A percentile compares a stretch with the other conserved stretches of the same genome.
phyloP scores from a whole-genome alignment of 495 filamentous ascomycete species.

The Xylaria acuta region DNA sequence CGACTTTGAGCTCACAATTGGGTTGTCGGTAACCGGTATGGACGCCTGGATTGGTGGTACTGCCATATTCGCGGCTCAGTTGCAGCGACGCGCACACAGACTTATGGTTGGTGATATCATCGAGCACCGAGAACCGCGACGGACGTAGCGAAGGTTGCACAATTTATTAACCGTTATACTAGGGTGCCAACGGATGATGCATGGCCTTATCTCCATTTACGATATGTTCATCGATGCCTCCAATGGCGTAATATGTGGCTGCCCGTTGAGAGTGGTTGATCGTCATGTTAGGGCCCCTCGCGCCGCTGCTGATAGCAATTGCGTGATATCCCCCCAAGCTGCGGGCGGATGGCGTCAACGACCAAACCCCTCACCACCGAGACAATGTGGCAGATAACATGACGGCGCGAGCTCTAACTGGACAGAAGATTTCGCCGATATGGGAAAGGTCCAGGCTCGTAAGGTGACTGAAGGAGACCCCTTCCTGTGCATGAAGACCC shows the following conservation, averaged over 20 bases:
- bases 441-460: background rate
- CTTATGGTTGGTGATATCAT: background rate
- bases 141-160: slow-evolving; percentile 5
- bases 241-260: slow-evolving; percentile 26
- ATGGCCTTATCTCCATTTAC: slow-evolving; percentile 9
- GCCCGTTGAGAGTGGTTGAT: slow-evolving; percentile 21
- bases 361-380: slow-evolving; percentile 19
- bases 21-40: slow-evolving; percentile 4
- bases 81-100: background rate
- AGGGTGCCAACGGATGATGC: background rate
- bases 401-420: background rate
- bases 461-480: background rate
- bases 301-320: slow-evolving; percentile 7
- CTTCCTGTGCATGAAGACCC: slow-evolving; percentile 1
- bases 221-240: slow-evolving; percentile 15
- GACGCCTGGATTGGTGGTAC: slow-evolving; percentile 12
- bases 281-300: background rate
- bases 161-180: slow-evolving; percentile 9
- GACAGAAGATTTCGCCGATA: background rate
- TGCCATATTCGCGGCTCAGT: slow-evolving; percentile 21
- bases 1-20: background rate
- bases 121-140: background rate
- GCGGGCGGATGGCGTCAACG: slow-evolving; percentile 29
- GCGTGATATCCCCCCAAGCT: slow-evolving; percentile 28
- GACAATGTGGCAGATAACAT: slow-evolving; percentile 8